These are phyloP conservation scores for Sporothrix luriei DNA, from an alignment of 2,329 filamentous ascomycete genomes.

Conservation along the genomic window DNA sequence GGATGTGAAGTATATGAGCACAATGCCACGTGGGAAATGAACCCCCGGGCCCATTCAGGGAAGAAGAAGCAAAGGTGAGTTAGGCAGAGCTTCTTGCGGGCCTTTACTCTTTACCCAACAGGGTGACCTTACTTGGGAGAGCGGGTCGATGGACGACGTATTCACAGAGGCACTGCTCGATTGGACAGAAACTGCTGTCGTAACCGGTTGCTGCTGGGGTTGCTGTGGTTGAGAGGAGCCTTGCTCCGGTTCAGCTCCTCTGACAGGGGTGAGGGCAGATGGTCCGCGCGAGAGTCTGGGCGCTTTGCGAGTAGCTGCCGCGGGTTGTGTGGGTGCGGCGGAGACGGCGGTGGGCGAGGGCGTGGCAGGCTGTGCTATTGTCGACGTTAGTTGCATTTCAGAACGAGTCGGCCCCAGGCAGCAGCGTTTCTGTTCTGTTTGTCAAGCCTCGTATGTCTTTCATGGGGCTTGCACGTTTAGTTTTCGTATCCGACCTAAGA, in stretches of 20 bases:
- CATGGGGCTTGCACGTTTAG: neutral
- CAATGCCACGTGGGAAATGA: neutral
- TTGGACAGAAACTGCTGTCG: conserved; percentile 25
- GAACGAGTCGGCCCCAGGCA: conserved; percentile 12
- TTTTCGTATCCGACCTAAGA: neutral
- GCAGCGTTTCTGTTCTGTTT: neutral
- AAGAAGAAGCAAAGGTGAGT: neutral
- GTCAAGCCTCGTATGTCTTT: neutral
- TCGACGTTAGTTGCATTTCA: conserved; percentile 3
- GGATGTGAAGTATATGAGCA: neutral
- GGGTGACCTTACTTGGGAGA: conserved; percentile 39
- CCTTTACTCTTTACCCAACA: neutral
- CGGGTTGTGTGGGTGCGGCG: neutral
- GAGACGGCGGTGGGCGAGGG: conserved; percentile 12
- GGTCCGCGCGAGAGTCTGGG: conserved; percentile 24
- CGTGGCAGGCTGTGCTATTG: conserved; percentile 24
- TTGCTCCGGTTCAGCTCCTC: neutral
- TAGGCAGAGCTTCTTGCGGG: neutral
- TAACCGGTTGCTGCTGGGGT: conserved; percentile 9
- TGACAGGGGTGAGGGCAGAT: neutral
- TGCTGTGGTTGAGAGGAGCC: neutral
- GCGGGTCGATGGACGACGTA: conserved; percentile 39
- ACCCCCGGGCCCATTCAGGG: neutral
- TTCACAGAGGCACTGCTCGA: conserved; percentile 31
- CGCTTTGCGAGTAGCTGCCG: conserved; percentile 21